A percentile compares a stretch with the other conserved stretches of the same genome.
These are phyloP conservation scores for Tricholoma sp. DNA, from an alignment of 768 basidiomycete species.

Conservation along the genomic window DNA sequence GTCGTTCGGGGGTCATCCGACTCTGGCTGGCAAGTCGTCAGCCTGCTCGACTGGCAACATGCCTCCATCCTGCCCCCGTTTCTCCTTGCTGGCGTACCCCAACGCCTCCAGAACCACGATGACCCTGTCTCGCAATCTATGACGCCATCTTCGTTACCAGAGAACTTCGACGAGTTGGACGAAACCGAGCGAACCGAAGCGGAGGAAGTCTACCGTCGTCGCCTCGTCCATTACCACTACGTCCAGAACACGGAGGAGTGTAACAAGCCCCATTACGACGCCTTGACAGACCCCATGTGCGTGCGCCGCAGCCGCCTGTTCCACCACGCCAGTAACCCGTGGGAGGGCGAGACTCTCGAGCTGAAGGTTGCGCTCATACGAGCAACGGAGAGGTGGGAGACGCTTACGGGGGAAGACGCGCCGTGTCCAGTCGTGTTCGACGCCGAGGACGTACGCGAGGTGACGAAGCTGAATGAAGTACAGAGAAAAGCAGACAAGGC, in stretches of 20 bases:
- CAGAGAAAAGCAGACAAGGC: conserved; percentile 25
- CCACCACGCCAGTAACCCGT: conserved; percentile 35
- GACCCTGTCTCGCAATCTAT: conserved; percentile 35
- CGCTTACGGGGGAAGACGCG: conserved; percentile 29
- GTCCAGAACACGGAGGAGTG: conserved; percentile 35
- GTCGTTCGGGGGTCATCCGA: conserved; percentile 41
- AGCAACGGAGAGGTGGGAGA: conserved; percentile 38
- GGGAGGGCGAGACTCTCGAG: conserved; percentile 46
- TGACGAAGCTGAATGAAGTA: conserved; percentile 30
- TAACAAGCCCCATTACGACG: conserved; percentile 39
- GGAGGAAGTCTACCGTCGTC: conserved; percentile 35
- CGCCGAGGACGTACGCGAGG: conserved; percentile 37
- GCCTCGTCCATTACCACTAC: conserved; percentile 49
- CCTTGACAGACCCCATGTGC: conserved; percentile 32
- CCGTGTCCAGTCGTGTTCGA: conserved; percentile 46
- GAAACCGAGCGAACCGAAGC: conserved; percentile 28
- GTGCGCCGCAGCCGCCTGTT: conserved; percentile 38
- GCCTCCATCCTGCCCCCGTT: conserved; percentile 46
- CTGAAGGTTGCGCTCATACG: conserved; percentile 43
- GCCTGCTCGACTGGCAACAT: conserved; percentile 54
- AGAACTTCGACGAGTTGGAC: conserved; percentile 35
- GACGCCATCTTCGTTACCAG: conserved; percentile 38
- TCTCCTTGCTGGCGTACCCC: conserved; percentile 43
- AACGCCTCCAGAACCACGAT: conserved; percentile 41
- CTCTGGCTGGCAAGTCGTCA: conserved; percentile 33